Evolutionary conservation across 2,329 filamentous ascomycete species (phyloP), one percentile per base, ranked within the genome.

Genomic region (Chaetomiaceae sp.): DNA sequence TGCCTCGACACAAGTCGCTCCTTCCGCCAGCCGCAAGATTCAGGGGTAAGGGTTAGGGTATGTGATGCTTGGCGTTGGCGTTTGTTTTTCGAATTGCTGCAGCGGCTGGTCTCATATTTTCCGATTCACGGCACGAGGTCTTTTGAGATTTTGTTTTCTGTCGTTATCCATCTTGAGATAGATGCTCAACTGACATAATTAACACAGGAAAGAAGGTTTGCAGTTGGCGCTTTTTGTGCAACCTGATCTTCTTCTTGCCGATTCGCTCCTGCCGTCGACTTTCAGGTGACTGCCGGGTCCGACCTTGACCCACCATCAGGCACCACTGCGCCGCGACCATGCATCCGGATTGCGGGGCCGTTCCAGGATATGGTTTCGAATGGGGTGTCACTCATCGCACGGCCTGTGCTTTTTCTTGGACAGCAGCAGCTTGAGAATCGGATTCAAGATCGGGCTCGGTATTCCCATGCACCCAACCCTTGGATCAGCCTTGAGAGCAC

Each of bases 271-370:
- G 46, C 51, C 46, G 20, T 13, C 29, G 4, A 13, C 16, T 18
- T 44, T 37, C 33, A 18, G n/a, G 11, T 4, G 13, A 37, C 13
- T 18, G 18, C 41, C 18, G 29, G 30, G 21, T n/a, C 36, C 42
- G 20, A 20, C 2, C 41, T 23, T 27, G 25, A 20, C 33, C 48
- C 38, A 18, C 30, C 34, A 30, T 41, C 45, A 54, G 45, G 51
- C 40, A 37, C 33, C 48, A 51, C 33, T 45, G 48, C 27, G 48
- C 48, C 48, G 25, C 41, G 13, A 34, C 6, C 29, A 13, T 33
- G 49, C 49, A 30, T 34, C 49, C 43, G 27, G 42, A 5, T 40
- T 47, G 49, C 43, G 49, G 49, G 23, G 29, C 42, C 33, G 40
- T 49, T 20, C 36, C 41, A 30, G 25, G 10, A 30, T 6, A 21